phyloP scores from a whole-genome alignment of 352 stramenopile species.

The Thalassiosira livingstoniorum region DNA sequence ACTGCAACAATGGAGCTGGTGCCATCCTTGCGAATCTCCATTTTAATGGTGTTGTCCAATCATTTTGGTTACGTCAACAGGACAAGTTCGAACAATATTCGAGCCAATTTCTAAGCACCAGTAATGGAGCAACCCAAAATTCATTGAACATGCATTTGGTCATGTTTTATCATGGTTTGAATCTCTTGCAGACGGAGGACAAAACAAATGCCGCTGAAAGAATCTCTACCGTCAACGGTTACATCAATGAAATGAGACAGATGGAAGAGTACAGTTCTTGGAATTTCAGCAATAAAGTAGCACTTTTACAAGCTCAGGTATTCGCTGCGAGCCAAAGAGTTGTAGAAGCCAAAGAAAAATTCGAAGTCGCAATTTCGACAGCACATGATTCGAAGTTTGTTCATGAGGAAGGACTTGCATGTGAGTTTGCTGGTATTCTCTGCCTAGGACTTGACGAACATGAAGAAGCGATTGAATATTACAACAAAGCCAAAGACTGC shows the following conservation, averaged over 20 bases:
- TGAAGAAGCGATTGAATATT: slow-evolving; percentile 7
- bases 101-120: no score
- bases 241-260: slow-evolving; percentile 5
- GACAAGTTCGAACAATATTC: no score
- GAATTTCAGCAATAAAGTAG: slow-evolving; percentile 54
- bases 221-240: slow-evolving; percentile 35
- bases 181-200: slow-evolving; percentile 27
- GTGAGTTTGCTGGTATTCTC: slow-evolving; percentile 38
- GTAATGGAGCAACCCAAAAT: no score
- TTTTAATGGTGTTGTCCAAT: slow-evolving; percentile 21
- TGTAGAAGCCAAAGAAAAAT: slow-evolving; percentile 38
- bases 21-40: no score
- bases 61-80: slow-evolving; percentile 40
- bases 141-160: no score
- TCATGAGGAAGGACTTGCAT: slow-evolving; percentile 55
- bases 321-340: slow-evolving; percentile 28
- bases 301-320: slow-evolving; percentile 45
- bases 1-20: slow-evolving; percentile 4
- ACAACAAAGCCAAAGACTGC: slow-evolving; percentile 34
- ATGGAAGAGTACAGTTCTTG: slow-evolving; percentile 5
- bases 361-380: slow-evolving; percentile 42
- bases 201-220: slow-evolving; percentile 7
- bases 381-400: slow-evolving; percentile 38
- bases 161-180: slow-evolving; percentile 38
- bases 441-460: slow-evolving; percentile 36